Evolutionary conservation across 305 asterid genomes (phyloP), one percentile per base, ranked within the genome.

Genomic region (Solanum hybrid): DNA sequence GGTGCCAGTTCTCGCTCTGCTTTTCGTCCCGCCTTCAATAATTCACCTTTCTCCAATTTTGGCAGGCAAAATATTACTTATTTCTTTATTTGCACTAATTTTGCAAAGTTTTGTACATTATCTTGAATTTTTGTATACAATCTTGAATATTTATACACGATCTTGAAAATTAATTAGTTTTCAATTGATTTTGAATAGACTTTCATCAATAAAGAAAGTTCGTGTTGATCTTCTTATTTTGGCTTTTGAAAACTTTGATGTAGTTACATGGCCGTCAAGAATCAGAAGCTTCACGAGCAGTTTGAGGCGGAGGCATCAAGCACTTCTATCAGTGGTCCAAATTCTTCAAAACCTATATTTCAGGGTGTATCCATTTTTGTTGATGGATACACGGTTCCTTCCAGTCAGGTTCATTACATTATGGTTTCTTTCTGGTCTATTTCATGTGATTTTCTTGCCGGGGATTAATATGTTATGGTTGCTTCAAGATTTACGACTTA

Each of bases 361-460:
- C 89, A 89, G 14, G 97, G 99, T 41, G 98, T 97, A 91, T 94
- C 98, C 2, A 96, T 97, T 89, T 97, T 97, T 93, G 98, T 97
- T 75, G 99, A 97, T 93, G 99, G 99, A 92, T 97, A 96, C 91
- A 97, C 99, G 15, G 93, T 96, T 90, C 99, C 99, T 65, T 95
- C 99, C 45, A 96, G 95, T 92, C 99, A 97, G 99, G 99, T 97
- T 90, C 39, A 31, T 76, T 17, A 91, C 89, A 86, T 34, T 29
- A 36, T 32, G 79, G 75, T 85, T 29, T 77, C 78, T 22, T 88
- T 79, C 10, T 31, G 33, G 83, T 78, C 38, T 8, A 33, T 36
- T 76, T 78, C 39, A 37, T 70, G 10, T 41, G 65, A 76, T 31
- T 75, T 75, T 41, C 31, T 10, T 24, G 68, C 13, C 5, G 10